phyloP scores from a whole-genome alignment of 805 yeast species.

The Zygotorulaspora florentina region DNA sequence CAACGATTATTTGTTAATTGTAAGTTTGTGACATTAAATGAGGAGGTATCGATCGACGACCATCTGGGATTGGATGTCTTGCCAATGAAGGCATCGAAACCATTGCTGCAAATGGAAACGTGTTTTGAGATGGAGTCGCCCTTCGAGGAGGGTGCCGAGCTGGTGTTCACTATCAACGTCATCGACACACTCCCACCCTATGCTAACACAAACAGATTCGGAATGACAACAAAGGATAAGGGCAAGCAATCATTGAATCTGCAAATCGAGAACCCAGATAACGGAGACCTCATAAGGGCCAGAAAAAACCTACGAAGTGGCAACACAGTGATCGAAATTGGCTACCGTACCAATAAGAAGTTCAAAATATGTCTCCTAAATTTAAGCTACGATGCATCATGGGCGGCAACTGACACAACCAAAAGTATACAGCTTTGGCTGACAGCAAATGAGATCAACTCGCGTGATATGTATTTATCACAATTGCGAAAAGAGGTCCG shows the following conservation, averaged over 20 bases:
- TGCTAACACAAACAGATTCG: slow-evolving; percentile 21
- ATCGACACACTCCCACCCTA: slow-evolving; percentile 15
- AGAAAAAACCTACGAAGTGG: slow-evolving; percentile 17
- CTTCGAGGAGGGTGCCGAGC: slow-evolving; percentile 2
- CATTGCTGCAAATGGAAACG: background rate
- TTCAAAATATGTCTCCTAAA: slow-evolving; percentile 33
- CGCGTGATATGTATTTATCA: slow-evolving; percentile 3
- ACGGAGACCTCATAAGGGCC: slow-evolving; percentile 19
- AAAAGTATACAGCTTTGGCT: slow-evolving; percentile 22
- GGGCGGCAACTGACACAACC: slow-evolving; percentile 30
- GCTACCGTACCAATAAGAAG: slow-evolving; percentile 3
- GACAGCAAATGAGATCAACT: slow-evolving; percentile 8
- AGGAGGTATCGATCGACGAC: background rate
- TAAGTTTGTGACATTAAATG: background rate
- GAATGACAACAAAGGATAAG: slow-evolving; percentile 23
- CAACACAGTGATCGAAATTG: slow-evolving; percentile 15
- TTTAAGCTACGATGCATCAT: slow-evolving; percentile 33
- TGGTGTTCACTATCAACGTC: slow-evolving; percentile 17
- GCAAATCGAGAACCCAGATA: slow-evolving; percentile 9
- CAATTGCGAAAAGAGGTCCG: slow-evolving; percentile 3
- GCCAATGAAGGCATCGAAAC: background rate
- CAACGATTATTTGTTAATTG: background rate
- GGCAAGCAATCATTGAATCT: slow-evolving; percentile 26
- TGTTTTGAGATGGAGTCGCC: slow-evolving; percentile 11
- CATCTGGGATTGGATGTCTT: background rate